Evolutionary conservation across 1,284 basidiomycete genomes (phyloP).

Genomic region (Ceratobasidium sp.): DNA sequence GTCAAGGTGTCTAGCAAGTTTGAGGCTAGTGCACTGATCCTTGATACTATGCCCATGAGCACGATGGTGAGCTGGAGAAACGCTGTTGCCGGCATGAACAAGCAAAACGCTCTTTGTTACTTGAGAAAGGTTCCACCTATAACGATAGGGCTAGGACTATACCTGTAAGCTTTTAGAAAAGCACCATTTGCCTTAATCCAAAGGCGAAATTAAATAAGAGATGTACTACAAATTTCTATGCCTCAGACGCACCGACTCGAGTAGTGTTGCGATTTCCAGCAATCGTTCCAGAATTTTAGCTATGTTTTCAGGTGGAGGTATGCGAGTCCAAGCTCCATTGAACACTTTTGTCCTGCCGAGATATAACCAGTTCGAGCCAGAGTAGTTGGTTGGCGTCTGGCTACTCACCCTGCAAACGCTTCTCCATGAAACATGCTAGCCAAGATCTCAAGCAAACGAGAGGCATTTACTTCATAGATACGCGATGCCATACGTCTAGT

Average conservation of each 20-base stretch:
- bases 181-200: slow-evolving; percentile 30
- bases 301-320: slow-evolving; percentile 48
- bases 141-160: neutral
- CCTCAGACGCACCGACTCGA: slow-evolving; percentile 47
- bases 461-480: slow-evolving; percentile 60
- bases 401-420: slow-evolving; percentile 60
- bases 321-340: slow-evolving; percentile 49
- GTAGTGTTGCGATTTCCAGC: slow-evolving; percentile 41
- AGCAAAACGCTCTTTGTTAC: slow-evolving; percentile 64
- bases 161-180: slow-evolving; percentile 45
- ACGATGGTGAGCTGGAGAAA: slow-evolving; percentile 73
- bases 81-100: slow-evolving; percentile 74
- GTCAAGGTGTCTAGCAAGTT: slow-evolving; percentile 58
- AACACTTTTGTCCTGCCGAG: slow-evolving; percentile 48
- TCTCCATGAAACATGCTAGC: slow-evolving; percentile 68
- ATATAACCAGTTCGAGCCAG: slow-evolving; percentile 11
- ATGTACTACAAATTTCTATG: neutral
- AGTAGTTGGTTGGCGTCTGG: neutral
- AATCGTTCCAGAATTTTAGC: slow-evolving; percentile 45
- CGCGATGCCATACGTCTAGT: slow-evolving; percentile 66
- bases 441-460: slow-evolving; percentile 61
- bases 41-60: slow-evolving; percentile 68
- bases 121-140: neutral
- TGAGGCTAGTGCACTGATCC: slow-evolving; percentile 62
- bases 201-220: neutral